These are phyloP conservation scores for Lasiodiplodia hormozganensis DNA, from an alignment of 2,329 filamentous ascomycete genomes.

Conservation along the genomic window DNA sequence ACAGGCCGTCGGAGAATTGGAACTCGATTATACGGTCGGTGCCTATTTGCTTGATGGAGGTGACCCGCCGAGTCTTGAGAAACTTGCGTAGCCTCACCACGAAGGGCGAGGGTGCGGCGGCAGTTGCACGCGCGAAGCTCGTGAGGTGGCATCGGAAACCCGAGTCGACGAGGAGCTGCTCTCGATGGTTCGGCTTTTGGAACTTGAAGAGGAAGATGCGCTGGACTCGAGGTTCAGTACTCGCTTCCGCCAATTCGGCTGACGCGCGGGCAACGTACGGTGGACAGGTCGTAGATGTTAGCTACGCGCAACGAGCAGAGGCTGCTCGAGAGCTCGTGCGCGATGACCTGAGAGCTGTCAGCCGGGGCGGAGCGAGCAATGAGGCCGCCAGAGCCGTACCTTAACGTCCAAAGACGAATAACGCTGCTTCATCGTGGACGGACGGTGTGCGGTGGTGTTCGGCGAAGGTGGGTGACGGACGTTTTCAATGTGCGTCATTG, in stretches of 20 bases:
- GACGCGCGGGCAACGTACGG: slow-evolving; percentile 53
- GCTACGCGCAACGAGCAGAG: slow-evolving; percentile 81
- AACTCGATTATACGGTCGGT: slow-evolving; percentile 94
- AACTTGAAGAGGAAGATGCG: slow-evolving; percentile 97
- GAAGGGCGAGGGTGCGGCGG: slow-evolving; percentile 83
- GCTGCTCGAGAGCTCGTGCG: slow-evolving; percentile 83
- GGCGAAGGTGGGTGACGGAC: slow-evolving; percentile 6
- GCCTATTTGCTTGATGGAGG: slow-evolving; percentile 81
- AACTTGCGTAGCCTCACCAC: slow-evolving; percentile 85
- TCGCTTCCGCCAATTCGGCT: neutral
- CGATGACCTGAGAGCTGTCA: slow-evolving; percentile 72
- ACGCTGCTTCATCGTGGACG: slow-evolving; percentile 71
- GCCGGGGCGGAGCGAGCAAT: neutral
- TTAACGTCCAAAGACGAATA: slow-evolving; percentile 82
- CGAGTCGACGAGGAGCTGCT: slow-evolving; percentile 90
- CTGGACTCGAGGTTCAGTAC: slow-evolving; percentile 41
- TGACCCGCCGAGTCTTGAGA: slow-evolving; percentile 85
- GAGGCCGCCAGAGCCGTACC: slow-evolving; percentile 48
- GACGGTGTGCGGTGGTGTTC: neutral
- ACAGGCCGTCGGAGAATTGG: slow-evolving; percentile 88
- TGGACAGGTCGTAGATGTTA: slow-evolving; percentile 96
- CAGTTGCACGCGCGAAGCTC: slow-evolving; percentile 85
- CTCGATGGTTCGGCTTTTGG: slow-evolving; percentile 84
- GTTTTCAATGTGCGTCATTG: slow-evolving; percentile 29
- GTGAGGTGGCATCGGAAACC: slow-evolving; percentile 97